Evolutionary conservation across 495 filamentous ascomycete species (phyloP), one percentile per base, ranked within the genome.

Genomic region (Neurospora sp.): DNA sequence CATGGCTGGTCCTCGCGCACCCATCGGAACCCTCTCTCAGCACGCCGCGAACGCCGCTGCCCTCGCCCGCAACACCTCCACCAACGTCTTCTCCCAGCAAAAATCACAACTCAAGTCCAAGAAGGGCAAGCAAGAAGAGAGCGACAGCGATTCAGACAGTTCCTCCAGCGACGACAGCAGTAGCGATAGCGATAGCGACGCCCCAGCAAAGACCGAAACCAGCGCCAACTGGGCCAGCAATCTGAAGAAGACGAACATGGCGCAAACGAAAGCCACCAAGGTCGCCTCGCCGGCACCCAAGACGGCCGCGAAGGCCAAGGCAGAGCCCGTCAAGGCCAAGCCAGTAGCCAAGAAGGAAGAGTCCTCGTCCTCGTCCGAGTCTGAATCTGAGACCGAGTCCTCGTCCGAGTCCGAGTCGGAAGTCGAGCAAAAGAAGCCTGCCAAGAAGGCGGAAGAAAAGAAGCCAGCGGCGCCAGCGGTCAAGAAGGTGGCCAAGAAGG

Each of bases 1-100:
- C 18, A 83, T 83, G 81, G 76, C 79, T 69, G 78, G 79, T 74
- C 79, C 81, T 38, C 77, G 75, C 70, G 79, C 78, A 71, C 80
- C 76, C 75, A 71, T 81, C 72, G 78, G 78, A 70, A 79, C 77
- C 35, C 75, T 81, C 12, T 73, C 71, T 7, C 78, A 80, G 71
- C 82, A 83, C 71, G 76, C 76, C 35, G 70, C 75, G 18, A 76
- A 73, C 1, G 77, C 75, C 12, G 78, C 80, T 5, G 76, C 62
- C 69, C 76, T 83, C 23, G 75, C 73, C 42, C 76, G 76, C 72
- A 72, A 59, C 48, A 78, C 78, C 71, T 70, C 73, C 48, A 69
- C 73, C 48, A 70, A 69, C 41, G 66, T 72, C 70, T 77, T 75
- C 69, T 72, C 73, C 23, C 66, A 74, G 71, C 66, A 54, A 69